Base-by-base conservation (phyloP, 768 basidiomycete species). In the Stropharia rugosoannulata region DNA sequence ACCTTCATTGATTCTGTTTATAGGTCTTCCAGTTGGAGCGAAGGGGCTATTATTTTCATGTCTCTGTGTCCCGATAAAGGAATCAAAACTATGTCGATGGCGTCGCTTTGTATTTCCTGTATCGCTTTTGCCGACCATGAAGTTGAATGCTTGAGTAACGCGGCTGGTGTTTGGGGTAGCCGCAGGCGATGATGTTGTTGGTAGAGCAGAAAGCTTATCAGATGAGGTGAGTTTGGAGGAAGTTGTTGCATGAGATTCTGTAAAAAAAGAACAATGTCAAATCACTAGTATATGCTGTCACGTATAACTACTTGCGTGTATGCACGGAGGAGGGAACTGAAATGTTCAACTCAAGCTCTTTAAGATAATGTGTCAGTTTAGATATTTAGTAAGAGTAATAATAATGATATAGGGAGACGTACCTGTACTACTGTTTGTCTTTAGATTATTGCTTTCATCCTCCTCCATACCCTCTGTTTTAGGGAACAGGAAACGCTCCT, bases 221-320 rank as follows among this genome's bases (percentile, higher is more conserved):
- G 77, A 78, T 16, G 70, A 73, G 5, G 76, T 78, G 22, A 81
- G 72, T 52, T 75, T 80, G 46, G 84, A 83, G 3, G 80, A 77
- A 49, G 70, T 74, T 1, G 76, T 59, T 12, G 47, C 55, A 50
- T 62, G 57, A n/a, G 60, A 61, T 55, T 61, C 60, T 55, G 43
- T 13, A 45, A 25, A 25, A 4, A 55, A 16, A 4, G 10, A 8
- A 29, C 5, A 4, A 15, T 27, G 32, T 22, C 3, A 35, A 41
- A 11, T 11, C 11, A 6, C 25, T 32, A 13, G 22, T 15, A 9
- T 49, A 19, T 18, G n/a, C 15, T 19, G 8, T 2, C 5, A 52
- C 10, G 7, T 15, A 32, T 11, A 7, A 32, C 35, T 19, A 52
- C 51, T 40, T 22, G 25, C 49, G 49, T 18, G 18, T 40, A 27